Conservation (phyloP, 2,329 filamentous ascomycete genomes). For the Pseudogymnoascus pannorum region DNA sequence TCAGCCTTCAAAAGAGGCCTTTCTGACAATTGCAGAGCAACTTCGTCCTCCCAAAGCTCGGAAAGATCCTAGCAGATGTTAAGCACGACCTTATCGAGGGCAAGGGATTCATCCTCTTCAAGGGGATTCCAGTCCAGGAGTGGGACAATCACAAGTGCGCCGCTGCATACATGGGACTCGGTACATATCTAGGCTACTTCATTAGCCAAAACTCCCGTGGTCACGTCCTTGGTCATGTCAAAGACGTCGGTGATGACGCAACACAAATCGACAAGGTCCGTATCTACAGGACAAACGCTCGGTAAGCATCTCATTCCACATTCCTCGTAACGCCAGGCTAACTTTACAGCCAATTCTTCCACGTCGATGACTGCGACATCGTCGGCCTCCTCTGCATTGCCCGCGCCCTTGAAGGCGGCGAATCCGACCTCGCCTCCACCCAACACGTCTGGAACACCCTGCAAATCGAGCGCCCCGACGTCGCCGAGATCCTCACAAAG, state of each 20-base stretch:
- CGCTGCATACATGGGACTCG: conserved; percentile 84
- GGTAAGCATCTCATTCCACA: conserved; percentile 30
- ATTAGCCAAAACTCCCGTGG: conserved; percentile 79
- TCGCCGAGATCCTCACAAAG: conserved; percentile 65
- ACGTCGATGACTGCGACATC: conserved; percentile 74
- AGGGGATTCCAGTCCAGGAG: conserved; percentile 66
- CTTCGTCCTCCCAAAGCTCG: conserved; percentile 54
- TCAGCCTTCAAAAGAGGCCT: not conserved
- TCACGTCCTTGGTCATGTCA: conserved; percentile 82
- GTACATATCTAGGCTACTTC: conserved; percentile 80
- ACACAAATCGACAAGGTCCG: conserved; percentile 77
- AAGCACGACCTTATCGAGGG: conserved; percentile 66
- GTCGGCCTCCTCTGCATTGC: conserved; percentile 79
- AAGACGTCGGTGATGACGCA: conserved; percentile 77
- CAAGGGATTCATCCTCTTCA: conserved; percentile 87
- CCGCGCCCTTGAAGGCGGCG: conserved; percentile 70
- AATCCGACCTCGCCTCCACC: conserved; percentile 71
- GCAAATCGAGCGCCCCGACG: conserved; percentile 66
- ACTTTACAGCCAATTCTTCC: conserved; percentile 63
- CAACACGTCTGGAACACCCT: conserved; percentile 79
- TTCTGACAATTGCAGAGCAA: conserved; percentile 31
- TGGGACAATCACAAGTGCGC: conserved; percentile 78
- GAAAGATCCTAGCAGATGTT: conserved; percentile 45
- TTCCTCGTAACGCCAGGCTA: not conserved
- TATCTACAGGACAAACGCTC: conserved; percentile 82